A percentile compares a stretch with the other conserved stretches of the same genome.
Conservation (phyloP, 371 early-diverging fungal genomes). For the Mortierella sp. region DNA sequence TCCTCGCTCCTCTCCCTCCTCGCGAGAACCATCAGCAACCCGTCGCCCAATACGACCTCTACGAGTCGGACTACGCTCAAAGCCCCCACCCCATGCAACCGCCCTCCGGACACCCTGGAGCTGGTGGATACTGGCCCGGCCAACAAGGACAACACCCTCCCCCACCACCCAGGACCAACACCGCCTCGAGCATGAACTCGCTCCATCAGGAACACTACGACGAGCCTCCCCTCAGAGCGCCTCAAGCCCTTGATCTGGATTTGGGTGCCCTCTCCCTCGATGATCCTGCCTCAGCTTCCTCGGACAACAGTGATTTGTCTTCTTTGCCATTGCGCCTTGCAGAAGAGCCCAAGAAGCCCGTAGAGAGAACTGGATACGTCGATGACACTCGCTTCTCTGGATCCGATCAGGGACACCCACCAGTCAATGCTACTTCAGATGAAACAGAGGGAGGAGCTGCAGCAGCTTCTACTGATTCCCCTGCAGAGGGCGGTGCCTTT, state of each 20-base stretch:
- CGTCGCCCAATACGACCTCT: slow-evolving; percentile 36
- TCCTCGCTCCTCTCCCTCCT: slow-evolving; percentile 44
- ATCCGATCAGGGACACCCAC: slow-evolving; percentile 30
- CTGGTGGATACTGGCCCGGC: not conserved
- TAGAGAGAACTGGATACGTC: slow-evolving; percentile 45
- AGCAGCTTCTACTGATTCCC: not conserved
- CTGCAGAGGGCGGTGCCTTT: slow-evolving; percentile 15
- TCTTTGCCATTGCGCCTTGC: slow-evolving; percentile 39
- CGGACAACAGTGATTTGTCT: slow-evolving; percentile 7
- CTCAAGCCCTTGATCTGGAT: slow-evolving; percentile 25
- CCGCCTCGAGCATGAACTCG: not conserved
- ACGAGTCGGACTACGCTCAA: slow-evolving; percentile 39
- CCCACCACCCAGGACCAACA: not conserved
- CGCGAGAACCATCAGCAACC: slow-evolving; percentile 36
- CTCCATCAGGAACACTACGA: not conserved
- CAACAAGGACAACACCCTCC: not conserved
- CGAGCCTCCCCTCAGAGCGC: not conserved
- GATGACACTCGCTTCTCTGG: slow-evolving; percentile 48
- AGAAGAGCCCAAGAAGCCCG: slow-evolving; percentile 45
- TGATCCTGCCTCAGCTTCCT: not conserved
- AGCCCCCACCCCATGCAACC: slow-evolving; percentile 31
- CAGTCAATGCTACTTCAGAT: not conserved
- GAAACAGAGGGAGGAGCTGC: slow-evolving; percentile 12
- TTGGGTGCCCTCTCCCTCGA: slow-evolving; percentile 43
- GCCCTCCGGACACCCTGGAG: slow-evolving; percentile 13